A percentile compares a stretch with the other conserved stretches of the same genome.
phyloP scores from a whole-genome alignment of 139 green algal species.

The Raphidocelis subcapitata region DNA sequence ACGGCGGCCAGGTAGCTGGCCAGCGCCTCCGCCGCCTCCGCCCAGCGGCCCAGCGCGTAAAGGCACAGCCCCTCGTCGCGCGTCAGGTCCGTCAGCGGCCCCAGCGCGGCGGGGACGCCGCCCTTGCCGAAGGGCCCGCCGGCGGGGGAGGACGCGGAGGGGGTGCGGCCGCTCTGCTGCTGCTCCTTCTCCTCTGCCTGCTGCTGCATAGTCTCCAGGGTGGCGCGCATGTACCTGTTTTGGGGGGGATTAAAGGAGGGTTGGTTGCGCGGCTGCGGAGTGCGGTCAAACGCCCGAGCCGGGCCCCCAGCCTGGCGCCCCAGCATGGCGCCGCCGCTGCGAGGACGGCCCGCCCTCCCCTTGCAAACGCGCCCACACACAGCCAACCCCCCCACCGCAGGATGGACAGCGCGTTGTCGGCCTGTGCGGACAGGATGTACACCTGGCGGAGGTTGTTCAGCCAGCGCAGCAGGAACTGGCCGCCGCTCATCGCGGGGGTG shows the following conservation, averaged over 20 bases:
- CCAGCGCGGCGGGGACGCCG: neutral
- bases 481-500: constrained; percentile 25
- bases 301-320: too few relatives aligned
- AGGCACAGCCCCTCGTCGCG: constrained; percentile 25
- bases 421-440: neutral
- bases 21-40: constrained; percentile 17
- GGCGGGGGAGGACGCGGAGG: too few relatives aligned
- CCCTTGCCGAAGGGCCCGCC: neutral
- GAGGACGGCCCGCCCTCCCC: too few relatives aligned
- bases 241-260: too few relatives aligned
- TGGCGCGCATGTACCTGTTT: too few relatives aligned
- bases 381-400: neutral
- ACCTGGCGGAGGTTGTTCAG: constrained; percentile 51
- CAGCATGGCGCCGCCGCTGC: too few relatives aligned
- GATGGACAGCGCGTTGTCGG: neutral
- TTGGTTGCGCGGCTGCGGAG: too few relatives aligned
- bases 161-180: too few relatives aligned
- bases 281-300: too few relatives aligned
- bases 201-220: too few relatives aligned
- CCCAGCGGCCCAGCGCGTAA: constrained; percentile 15
- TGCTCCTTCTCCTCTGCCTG: too few relatives aligned
- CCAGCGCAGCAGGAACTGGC: constrained; percentile 41
- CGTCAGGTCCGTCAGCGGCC: constrained; percentile 1
- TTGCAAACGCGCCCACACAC: too few relatives aligned
- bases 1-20: neutral